Conservation (phyloP, 2,329 filamentous ascomycete species). For the Tolypocladium nubicola region DNA sequence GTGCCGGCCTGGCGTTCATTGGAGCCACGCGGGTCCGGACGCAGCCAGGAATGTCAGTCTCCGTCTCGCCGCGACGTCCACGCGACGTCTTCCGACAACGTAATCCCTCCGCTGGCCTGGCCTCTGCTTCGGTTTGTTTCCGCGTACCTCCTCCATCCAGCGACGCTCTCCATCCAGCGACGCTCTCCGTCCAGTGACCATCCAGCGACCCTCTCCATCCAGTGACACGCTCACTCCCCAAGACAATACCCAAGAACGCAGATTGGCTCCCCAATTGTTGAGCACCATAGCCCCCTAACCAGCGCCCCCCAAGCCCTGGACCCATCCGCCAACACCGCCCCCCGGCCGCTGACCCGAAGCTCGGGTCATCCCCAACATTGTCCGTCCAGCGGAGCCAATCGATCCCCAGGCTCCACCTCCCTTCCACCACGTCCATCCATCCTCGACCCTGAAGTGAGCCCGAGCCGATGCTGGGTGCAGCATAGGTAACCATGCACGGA, state of each 20-base stretch:
- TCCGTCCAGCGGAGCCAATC: background rate
- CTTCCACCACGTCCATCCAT: background rate
- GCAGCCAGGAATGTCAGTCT: background rate
- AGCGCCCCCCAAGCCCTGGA: background rate
- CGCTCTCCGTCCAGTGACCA: too few species aligned
- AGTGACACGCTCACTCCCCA: too few species aligned
- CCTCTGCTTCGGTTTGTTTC: background rate
- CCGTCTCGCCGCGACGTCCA: background rate
- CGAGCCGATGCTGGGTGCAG: background rate
- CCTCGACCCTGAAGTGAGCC: background rate
- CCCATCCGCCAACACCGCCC: background rate
- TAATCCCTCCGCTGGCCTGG: background rate
- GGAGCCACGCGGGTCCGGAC: background rate
- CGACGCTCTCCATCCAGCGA: too few species aligned
- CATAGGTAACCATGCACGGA: too few species aligned
- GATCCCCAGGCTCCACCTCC: background rate
- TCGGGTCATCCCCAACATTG: background rate
- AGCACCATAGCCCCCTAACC: background rate
- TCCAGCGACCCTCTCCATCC: too few species aligned
- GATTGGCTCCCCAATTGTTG: slow-evolving; percentile 8
- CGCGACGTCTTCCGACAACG: background rate
- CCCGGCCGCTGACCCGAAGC: background rate
- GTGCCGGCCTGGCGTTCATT: background rate
- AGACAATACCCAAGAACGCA: too few species aligned
- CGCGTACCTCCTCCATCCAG: background rate